Evolutionary conservation across 108 stramenopile species (phyloP), one percentile per base, ranked within the genome.

Genomic region (Cyclotella choctawhatcheeana): DNA sequence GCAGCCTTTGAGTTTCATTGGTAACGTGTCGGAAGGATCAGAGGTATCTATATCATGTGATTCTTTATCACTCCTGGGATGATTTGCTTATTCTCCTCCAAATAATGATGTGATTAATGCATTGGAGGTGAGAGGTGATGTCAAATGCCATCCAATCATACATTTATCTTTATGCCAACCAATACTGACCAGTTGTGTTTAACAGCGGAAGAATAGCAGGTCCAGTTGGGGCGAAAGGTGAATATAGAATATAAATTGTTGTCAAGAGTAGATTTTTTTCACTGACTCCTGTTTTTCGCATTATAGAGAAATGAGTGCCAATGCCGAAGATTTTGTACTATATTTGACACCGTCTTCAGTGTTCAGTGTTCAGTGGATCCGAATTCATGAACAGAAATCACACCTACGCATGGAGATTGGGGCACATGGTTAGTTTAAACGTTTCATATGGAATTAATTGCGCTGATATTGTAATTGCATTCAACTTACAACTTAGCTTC

Each of bases 321-420:
- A 64, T 24, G 26, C 44, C 27, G 64, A 64, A 64, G 64, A 64
- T 13, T 3, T 64, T n/a, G n/a, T 29, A 64, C 64, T 30, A 64
- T 64, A 1, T 64, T 25, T 45, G 44, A 64, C 47, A 44, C 64
- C 16, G 44, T 64, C 44, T n/a, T n/a, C n/a, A n/a, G n/a, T n/a
- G n/a, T n/a, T n/a, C n/a, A n/a, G n/a, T n/a, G n/a, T 64, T 64
- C 25, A 45, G 22, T 43, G 16, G 44, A 25, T n/a, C 47, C 29
- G 31, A 33, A 45, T 64, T 64, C 44, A 30, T 24, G 22, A 45
- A 25, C 17, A 24, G 6, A 3, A 26, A 64, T 45, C 64, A 29
- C 44, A 82, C 53, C 21, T 79, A 71, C n/a, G n/a, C 54, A 64
- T 85, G 34, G 85, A 86, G 62, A 69, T 86, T 33, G 85, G 85